Conservation (phyloP, 1,139 yeast species). For the Magnusiomyces sp. region DNA sequence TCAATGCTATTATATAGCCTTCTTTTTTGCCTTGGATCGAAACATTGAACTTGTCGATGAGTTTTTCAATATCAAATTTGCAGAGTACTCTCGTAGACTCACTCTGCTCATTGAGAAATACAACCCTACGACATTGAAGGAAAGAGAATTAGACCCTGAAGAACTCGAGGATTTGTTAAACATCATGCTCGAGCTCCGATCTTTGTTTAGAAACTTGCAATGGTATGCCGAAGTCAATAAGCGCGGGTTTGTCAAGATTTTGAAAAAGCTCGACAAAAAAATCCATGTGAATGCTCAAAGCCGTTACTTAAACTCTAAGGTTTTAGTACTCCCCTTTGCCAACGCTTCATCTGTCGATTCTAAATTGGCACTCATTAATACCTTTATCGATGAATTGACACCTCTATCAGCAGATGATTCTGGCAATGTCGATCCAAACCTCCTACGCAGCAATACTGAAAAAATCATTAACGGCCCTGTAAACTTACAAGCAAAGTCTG, state of each 20-base stretch:
- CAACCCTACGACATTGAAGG: conserved; percentile 9
- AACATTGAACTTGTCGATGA: conserved; percentile 75
- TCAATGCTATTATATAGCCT: conserved; percentile 38
- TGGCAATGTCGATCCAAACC: conserved; percentile 27
- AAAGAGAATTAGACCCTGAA: conserved; percentile 39
- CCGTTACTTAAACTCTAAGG: conserved; percentile 58
- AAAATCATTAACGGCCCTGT: not conserved
- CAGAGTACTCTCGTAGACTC: conserved; percentile 67
- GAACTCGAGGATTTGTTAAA: conserved; percentile 74
- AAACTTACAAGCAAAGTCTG: not conserved
- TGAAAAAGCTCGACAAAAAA: conserved; percentile 86
- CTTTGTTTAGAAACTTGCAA: conserved; percentile 65
- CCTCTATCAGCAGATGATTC: conserved; percentile 5
- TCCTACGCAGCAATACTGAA: conserved; percentile 10
- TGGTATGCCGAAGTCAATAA: conserved; percentile 94
- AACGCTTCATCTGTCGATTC: conserved; percentile 47
- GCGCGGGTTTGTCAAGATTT: conserved; percentile 80
- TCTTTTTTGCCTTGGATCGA: conserved; percentile 72
- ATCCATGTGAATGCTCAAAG: conserved; percentile 62
- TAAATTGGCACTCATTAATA: conserved; percentile 48
- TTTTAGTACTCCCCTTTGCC: conserved; percentile 71
- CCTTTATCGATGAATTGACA: conserved; percentile 42
- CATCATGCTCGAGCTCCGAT: conserved; percentile 66
- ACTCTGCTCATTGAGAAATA: conserved; percentile 33
- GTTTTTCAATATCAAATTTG: conserved; percentile 63